Evolutionary conservation across 768 basidiomycete genomes (phyloP).

Genomic region (Phylloporus sp.): DNA sequence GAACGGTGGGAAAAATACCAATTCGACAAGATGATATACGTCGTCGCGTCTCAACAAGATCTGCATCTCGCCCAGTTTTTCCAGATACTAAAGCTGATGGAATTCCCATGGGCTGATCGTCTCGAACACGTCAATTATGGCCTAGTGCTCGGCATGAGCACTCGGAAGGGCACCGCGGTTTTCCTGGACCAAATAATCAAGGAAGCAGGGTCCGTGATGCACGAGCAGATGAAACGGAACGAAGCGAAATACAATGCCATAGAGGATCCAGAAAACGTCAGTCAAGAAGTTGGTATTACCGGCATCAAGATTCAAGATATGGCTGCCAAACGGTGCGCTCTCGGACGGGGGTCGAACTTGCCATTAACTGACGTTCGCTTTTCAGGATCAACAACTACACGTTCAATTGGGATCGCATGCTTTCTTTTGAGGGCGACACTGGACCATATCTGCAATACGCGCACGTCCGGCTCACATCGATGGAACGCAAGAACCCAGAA

Average conservation of each 20-base stretch:
- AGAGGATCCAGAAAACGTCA: constrained; percentile 77
- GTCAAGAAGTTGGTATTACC: constrained; percentile 84
- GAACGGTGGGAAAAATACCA: constrained; percentile 91
- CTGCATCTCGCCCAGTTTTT: constrained; percentile 88
- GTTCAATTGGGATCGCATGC: constrained; percentile 93
- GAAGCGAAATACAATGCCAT: constrained; percentile 87
- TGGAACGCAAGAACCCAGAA: constrained; percentile 87
- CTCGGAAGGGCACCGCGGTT: constrained; percentile 87
- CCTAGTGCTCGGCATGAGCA: constrained; percentile 92
- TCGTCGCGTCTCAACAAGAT: constrained; percentile 83
- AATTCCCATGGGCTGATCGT: constrained; percentile 76
- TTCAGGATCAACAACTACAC: constrained; percentile 90
- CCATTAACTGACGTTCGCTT: neutral
- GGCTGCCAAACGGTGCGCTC: constrained; percentile 78
- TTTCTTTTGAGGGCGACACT: constrained; percentile 93
- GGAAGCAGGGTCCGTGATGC: constrained; percentile 87
- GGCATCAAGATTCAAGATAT: constrained; percentile 98
- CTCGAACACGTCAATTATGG: constrained; percentile 91
- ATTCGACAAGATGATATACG: constrained; percentile 91
- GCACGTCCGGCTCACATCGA: constrained; percentile 87
- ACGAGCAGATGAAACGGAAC: constrained; percentile 94
- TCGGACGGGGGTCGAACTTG: neutral
- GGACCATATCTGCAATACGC: constrained; percentile 96
- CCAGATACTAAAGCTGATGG: constrained; percentile 89
- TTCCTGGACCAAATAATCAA: constrained; percentile 92